Conservation (phyloP, 75 land plant species). For the Picea glauca region DNA sequence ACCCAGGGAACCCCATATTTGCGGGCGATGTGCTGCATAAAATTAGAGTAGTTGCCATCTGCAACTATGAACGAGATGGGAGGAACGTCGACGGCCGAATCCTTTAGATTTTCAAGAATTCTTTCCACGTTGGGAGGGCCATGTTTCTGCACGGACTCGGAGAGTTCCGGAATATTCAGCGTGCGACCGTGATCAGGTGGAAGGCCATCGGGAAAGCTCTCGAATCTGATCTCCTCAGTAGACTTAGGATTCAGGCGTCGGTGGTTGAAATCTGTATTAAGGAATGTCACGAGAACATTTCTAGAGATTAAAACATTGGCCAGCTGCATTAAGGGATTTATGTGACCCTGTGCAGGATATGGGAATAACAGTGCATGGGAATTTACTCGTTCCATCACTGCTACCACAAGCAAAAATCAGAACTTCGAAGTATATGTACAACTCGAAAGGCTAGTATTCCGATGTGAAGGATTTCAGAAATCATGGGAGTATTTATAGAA, state of each 20-base stretch:
- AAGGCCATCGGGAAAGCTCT: slow-evolving; percentile 30
- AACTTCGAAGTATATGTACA: no score
- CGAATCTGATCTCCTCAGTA: slow-evolving; percentile 10
- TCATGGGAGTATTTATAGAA: no score
- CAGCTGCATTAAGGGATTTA: neutral
- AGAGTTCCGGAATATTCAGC: slow-evolving; percentile 12
- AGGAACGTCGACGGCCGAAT: neutral
- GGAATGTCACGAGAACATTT: neutral
- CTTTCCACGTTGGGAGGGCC: neutral
- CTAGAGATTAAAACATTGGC: neutral
- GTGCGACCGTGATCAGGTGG: slow-evolving; percentile 13
- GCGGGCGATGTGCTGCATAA: slow-evolving; percentile 14
- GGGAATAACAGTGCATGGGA: slow-evolving; percentile 1
- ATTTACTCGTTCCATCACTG: no score
- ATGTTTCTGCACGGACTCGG: neutral
- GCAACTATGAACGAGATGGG: slow-evolving; percentile 22
- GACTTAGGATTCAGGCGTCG: neutral
- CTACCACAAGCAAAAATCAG: no score
- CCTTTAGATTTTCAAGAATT: neutral
- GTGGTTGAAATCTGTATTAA: neutral
- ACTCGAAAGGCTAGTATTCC: no score
- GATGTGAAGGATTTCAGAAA: no score
- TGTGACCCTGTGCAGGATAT: neutral
- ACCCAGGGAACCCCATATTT: slow-evolving; percentile 24
- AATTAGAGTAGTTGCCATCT: slow-evolving; percentile 12